Percentiles rank a stretch among this genome's conserved stretches.
Evolutionary conservation across 306 rosid species (phyloP).

Genomic region (Cucumis hystrix): DNA sequence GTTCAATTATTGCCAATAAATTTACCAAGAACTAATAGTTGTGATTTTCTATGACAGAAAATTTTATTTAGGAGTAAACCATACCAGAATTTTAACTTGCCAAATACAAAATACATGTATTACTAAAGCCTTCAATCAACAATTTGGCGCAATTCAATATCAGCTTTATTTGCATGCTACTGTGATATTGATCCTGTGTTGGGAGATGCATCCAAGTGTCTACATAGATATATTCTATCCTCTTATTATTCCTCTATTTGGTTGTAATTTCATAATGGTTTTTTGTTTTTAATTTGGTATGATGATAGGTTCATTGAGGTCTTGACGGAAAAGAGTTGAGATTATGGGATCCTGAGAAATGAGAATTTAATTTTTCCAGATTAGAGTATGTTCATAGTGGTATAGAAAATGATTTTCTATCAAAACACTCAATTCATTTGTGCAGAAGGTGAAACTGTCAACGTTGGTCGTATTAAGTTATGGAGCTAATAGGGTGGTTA

Average conservation of each 20-base stretch:
- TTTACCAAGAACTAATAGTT: not conserved
- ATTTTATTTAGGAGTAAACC: not conserved
- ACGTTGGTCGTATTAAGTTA: not conserved
- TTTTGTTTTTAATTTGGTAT: not conserved
- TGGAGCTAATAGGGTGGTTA: not conserved
- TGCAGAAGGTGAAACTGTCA: not conserved
- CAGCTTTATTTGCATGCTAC: not conserved
- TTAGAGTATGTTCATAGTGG: too few relatives aligned
- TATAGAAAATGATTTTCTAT: too few relatives aligned
- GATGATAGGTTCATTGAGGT: not conserved
- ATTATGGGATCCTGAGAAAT: not conserved
- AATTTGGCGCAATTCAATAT: not conserved
- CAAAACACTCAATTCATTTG: too few relatives aligned
- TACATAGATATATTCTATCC: not conserved
- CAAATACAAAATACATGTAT: not conserved
- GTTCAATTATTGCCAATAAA: not conserved
- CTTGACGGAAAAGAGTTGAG: not conserved
- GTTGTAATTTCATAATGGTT: not conserved
- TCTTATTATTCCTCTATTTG: not conserved
- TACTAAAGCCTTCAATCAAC: not conserved
- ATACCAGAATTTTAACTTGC: not conserved
- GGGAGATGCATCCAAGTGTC: not conserved
- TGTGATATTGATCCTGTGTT: not conserved
- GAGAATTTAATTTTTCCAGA: not conserved
- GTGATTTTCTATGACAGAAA: not conserved